Base-by-base conservation (phyloP, 1,284 basidiomycete genomes). In the Tylopilus sp. region DNA sequence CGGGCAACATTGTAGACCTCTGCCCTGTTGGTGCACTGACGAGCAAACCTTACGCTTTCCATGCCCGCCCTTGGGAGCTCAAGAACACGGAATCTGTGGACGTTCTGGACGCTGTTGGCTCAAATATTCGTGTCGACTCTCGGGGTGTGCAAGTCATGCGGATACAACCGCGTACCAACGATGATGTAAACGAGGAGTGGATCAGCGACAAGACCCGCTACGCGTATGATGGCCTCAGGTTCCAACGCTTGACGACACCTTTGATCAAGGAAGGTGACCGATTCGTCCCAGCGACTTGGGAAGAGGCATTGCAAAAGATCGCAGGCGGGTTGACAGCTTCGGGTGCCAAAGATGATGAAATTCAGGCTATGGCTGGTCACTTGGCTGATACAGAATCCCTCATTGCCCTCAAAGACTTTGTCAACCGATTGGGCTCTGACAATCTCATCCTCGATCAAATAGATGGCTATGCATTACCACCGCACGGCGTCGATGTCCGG, bases 141-240 rank as follows among this genome's bases (percentile, higher is more conserved):
- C 84, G 96, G 36, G 95, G 95, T 48, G 86, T 96, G 10, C 85
- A 93, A 68, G 96, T 99, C 55, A 99, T 99, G 94, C 87, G 96
- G 42, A 82, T 99, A 60, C 92, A 97, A 66, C 97, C 97, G 3
- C 84, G 89, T 61, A 89, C 92, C 51, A 99, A 99, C 70, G 96
- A 99, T 71, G 92, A 97, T 59, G 87, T 99, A 54, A 99, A 99
- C 71, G 97, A 99, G 76, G 97, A 99, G 72, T 99, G 97, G 96
- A 97, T 99, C 71, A 95, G 84, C 71, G 96, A 99, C 81, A 99
- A 99, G 81, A 96, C 96, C 2, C 89, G 97, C 54, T 96, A 92
- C 70, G 92, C 96, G 2, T 89, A 92, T 68, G 97, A 99, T 62
- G 97, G 97, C 36, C 81, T 99, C 44, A 87, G 86, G 63, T 96